Evolutionary conservation across 129 eudicot genomes (phyloP), one percentile per base, ranked within the genome.

Genomic region (Oenanthe sinensis): DNA sequence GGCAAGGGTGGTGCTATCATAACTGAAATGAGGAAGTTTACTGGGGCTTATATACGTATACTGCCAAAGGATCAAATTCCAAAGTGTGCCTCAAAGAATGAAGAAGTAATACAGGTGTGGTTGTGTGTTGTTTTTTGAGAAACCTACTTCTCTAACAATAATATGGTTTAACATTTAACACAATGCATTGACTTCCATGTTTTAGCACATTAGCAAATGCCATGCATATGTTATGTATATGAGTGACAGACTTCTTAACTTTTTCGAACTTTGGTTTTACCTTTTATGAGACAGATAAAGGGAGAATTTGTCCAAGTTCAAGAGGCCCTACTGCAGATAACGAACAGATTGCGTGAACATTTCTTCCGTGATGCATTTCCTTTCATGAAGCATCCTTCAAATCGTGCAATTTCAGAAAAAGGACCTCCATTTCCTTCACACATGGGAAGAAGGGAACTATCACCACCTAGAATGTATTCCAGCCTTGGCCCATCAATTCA

Each of bases 1-100:
- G 99, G 97, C n/a, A 95, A 92, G 79, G 96, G 96, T 40, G 99
- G 99, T 77, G 78, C 96, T 24, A 87, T 95, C 72, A 92, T 95
- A 77, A 78, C 94, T 70, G 97, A 92, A 80, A 92, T 95, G 96
- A 89, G 99, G 81, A 92, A 95, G 77, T 85, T 87, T 49, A 88
- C 97, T 42, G 95, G 99, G 50, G 99, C 99, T 81, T 85, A 86
- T 86, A 90, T 95, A 49, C 94, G 97, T 71, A 86, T 95, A 45
- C 58, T 95, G 71, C 93, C 91, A 26, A 95, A 92, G 83, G 97
- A 95, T 82, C 94, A 92, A 83, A 81, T 85, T 44, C 96, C 99
- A 2, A 85, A 85, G 80, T 83, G 87, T 71, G 92, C 94, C 84
- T 84, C 90, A 26, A 90, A 87, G 81, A 89, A 90, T 89, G 97